These are phyloP conservation scores for Sporobolomyces phaffii DNA, from an alignment of 768 basidiomycete species.

Conservation along the genomic window DNA sequence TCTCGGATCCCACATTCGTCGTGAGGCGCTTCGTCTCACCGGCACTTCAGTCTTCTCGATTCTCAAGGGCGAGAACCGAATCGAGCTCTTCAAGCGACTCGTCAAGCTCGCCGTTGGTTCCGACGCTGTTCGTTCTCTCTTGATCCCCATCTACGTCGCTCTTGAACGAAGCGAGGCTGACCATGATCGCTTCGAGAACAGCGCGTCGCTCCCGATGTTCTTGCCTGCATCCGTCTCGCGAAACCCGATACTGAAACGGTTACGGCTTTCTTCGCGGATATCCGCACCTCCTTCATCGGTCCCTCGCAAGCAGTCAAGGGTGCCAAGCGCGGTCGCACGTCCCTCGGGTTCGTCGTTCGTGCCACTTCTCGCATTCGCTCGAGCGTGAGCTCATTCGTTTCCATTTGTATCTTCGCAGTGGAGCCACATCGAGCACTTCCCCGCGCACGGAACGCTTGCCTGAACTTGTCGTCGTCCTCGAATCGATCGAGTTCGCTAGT, in stretches of 20 bases:
- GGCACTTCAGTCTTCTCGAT: slow-evolving; percentile 14
- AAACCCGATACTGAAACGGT: slow-evolving; percentile 28
- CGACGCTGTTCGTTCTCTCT: slow-evolving; percentile 9
- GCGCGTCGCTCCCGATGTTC: slow-evolving; percentile 27
- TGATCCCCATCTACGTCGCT: too few species aligned
- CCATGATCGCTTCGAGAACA: background rate
- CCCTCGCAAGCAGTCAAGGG: slow-evolving; percentile 24
- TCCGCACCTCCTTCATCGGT: slow-evolving; percentile 10
- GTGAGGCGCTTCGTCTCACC: slow-evolving; percentile 22
- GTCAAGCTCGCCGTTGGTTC: slow-evolving; percentile 21
- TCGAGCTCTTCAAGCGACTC: slow-evolving; percentile 31
- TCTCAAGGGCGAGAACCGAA: slow-evolving; percentile 22
- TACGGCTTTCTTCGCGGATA: slow-evolving; percentile 23
- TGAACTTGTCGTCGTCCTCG: slow-evolving; percentile 35
- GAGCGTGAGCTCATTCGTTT: background rate
- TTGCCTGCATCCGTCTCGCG: slow-evolving; percentile 22
- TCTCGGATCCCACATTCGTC: slow-evolving; percentile 10
- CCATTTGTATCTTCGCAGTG: background rate
- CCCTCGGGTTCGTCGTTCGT: slow-evolving; percentile 17
- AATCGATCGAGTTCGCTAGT: slow-evolving; percentile 28
- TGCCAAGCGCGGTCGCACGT: slow-evolving; percentile 33
- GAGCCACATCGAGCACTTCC: background rate
- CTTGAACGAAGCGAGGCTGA: background rate
- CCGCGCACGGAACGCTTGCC: slow-evolving; percentile 32
- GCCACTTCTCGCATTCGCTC: background rate